phyloP scores from a whole-genome alignment of 805 yeast genomes.

The Starmerella apicola region DNA sequence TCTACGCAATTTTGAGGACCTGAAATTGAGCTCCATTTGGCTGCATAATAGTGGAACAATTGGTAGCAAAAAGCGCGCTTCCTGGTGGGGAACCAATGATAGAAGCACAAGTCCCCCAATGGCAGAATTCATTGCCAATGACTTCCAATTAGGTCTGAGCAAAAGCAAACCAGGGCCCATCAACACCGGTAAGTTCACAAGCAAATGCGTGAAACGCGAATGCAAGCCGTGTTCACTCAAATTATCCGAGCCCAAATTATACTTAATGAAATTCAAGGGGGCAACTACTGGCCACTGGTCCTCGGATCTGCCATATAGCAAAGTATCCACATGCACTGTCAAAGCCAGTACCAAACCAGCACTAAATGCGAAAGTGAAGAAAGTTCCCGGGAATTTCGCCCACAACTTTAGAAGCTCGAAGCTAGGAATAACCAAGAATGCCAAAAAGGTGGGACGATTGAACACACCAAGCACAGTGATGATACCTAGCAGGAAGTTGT shows the following conservation, averaged over 20 bases:
- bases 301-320: conserved; percentile 24
- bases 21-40: conserved; percentile 30
- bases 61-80: conserved; percentile 76
- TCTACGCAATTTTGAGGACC: conserved; percentile 14
- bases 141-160: conserved; percentile 33
- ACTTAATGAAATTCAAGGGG: conserved; percentile 63
- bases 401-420: conserved; percentile 36
- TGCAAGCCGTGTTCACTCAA: conserved; percentile 74
- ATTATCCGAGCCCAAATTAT: conserved; percentile 51
- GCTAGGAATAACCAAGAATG: conserved; percentile 58
- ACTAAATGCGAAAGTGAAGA: conserved; percentile 28
- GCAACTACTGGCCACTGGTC: conserved; percentile 40
- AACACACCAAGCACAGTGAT: conserved; percentile 57
- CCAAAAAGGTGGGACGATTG: conserved; percentile 74
- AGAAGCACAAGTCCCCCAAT: conserved; percentile 49
- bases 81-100: conserved; percentile 83
- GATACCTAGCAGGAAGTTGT: conserved; percentile 37
- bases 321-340: conserved; percentile 46
- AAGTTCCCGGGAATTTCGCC: conserved; percentile 26
- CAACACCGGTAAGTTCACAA: conserved; percentile 66
- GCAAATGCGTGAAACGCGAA: conserved; percentile 57
- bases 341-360: conserved; percentile 28
- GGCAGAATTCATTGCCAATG: conserved; percentile 48
- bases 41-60: conserved; percentile 58
- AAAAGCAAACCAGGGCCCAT: conserved; percentile 62